A percentile compares a stretch with the other conserved stretches of the same genome.
Conservation (phyloP, 2,329 filamentous ascomycete species). For the Didymella pinodella region DNA sequence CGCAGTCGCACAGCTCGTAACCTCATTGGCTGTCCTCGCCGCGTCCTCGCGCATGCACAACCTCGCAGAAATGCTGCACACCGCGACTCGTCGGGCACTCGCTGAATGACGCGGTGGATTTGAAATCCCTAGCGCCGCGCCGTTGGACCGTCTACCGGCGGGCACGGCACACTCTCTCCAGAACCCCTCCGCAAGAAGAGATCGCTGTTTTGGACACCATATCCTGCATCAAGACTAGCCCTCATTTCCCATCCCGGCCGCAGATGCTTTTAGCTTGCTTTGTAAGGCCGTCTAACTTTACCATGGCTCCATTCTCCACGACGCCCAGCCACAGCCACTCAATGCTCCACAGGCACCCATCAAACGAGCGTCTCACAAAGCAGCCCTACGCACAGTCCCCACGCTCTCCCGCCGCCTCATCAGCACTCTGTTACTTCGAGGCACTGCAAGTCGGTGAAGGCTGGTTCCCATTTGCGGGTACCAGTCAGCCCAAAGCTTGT, state of each 20-base stretch:
- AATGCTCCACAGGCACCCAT: slow-evolving; percentile 3
- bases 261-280: slow-evolving; percentile 30
- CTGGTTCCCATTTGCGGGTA: slow-evolving; percentile 25
- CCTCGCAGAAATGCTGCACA: slow-evolving; percentile 29
- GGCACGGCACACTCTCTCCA: slow-evolving; percentile 21
- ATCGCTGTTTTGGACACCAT: slow-evolving; percentile 34
- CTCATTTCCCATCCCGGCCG: slow-evolving; percentile 18
- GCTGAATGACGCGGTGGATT: slow-evolving; percentile 24
- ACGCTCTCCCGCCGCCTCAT: slow-evolving; percentile 40
- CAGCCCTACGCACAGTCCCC: slow-evolving; percentile 41
- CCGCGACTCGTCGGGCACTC: slow-evolving; percentile 32
- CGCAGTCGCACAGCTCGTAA: slow-evolving; percentile 12
- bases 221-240: slow-evolving; percentile 34
- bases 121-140: slow-evolving; percentile 28
- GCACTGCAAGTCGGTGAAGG: slow-evolving; percentile 35
- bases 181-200: slow-evolving; percentile 24
- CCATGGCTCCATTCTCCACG: slow-evolving; percentile 11
- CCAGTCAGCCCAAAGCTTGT: slow-evolving; percentile 39
- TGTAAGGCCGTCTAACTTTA: slow-evolving; percentile 27
- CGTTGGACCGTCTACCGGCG: slow-evolving; percentile 23
- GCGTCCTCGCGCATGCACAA: slow-evolving; percentile 37
- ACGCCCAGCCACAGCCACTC: slow-evolving; percentile 27
- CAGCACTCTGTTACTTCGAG: slow-evolving; percentile 34
- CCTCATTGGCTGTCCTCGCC: slow-evolving; percentile 20
- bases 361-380: slow-evolving; percentile 33